Evolutionary conservation across 371 early-diverging fungal genomes (phyloP).

Genomic region (Zychaea mexicana): DNA sequence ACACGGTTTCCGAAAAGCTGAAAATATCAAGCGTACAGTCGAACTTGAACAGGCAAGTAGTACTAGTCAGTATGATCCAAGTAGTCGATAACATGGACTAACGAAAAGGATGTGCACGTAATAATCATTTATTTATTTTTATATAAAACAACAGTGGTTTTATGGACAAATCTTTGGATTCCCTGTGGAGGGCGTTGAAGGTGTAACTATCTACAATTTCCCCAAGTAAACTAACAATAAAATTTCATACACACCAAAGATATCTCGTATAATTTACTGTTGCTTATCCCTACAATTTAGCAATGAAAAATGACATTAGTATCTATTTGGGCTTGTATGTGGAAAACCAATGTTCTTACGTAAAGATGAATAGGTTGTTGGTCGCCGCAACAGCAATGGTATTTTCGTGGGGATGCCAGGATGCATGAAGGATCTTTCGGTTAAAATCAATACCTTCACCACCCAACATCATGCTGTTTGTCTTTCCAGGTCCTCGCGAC

Average conservation of each 20-base stretch:
- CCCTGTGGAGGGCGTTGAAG: slow-evolving; percentile 45
- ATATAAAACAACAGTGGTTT: slow-evolving; percentile 36
- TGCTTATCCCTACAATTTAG: slow-evolving; percentile 7
- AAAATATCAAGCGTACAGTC: slow-evolving; percentile 51
- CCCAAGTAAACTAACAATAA: background rate
- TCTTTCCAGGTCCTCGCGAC: slow-evolving; percentile 10
- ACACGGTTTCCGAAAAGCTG: slow-evolving; percentile 62
- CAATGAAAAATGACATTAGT: background rate
- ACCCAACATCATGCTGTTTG: slow-evolving; percentile 45
- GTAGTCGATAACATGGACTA: no score
- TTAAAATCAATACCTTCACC: slow-evolving; percentile 84
- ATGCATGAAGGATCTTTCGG: slow-evolving; percentile 96
- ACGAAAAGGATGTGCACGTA: no score
- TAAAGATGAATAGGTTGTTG: slow-evolving; percentile 96
- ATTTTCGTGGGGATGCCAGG: slow-evolving; percentile 98
- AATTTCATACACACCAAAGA: no score
- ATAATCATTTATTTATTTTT: background rate
- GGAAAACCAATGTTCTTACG: no score
- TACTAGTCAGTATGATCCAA: no score
- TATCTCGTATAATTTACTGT: no score
- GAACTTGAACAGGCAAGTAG: slow-evolving; percentile 37
- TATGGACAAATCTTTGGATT: slow-evolving; percentile 55
- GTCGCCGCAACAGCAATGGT: slow-evolving; percentile 97
- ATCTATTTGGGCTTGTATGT: no score
- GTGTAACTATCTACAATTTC: slow-evolving; percentile 44